A percentile compares a stretch with the other conserved stretches of the same genome.
phyloP scores from a whole-genome alignment of 2,329 filamentous ascomycete species.

The Colletotrichum simmondsii region DNA sequence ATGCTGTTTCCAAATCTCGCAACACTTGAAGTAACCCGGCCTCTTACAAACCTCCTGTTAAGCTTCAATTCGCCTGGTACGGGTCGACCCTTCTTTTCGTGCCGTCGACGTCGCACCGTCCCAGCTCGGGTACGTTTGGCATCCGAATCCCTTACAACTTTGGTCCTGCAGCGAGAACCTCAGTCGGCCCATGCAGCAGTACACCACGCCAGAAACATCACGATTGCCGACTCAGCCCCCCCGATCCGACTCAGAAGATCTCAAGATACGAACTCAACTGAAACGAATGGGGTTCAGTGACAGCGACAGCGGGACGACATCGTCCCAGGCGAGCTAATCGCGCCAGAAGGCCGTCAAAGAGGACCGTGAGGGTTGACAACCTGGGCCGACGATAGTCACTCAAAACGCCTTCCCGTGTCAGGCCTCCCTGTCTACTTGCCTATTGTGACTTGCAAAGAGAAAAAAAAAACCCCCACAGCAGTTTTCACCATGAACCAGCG shows the following conservation, averaged over 20 bases:
- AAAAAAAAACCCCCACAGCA: neutral
- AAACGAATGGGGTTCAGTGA: conserved; percentile 13
- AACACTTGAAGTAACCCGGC: neutral
- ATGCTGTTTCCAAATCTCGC: neutral
- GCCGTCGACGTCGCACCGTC: conserved; percentile 14
- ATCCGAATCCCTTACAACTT: conserved; percentile 12
- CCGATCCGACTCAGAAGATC: neutral
- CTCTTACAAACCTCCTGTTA: conserved; percentile 13
- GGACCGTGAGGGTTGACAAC: neutral
- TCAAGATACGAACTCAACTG: conserved; percentile 31
- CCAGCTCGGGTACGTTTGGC: neutral
- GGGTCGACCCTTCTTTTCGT: neutral
- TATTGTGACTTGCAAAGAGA: neutral
- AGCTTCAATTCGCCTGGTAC: conserved; percentile 5
- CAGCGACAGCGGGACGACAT: neutral
- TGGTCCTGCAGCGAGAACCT: neutral
- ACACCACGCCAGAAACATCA: conserved; percentile 13
- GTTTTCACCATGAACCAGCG: neutral
- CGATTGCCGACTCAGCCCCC: conserved; percentile 18
- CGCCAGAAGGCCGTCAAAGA: neutral
- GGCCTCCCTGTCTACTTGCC: conserved; percentile 18
- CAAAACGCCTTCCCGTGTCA: conserved; percentile 17
- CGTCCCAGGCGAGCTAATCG: neutral
- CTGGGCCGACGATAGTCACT: neutral
- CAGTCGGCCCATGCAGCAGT: conserved; percentile 2